These are phyloP conservation scores for Trypanosomatidae sp. DNA, from an alignment of 208 protist species.

Conservation along the genomic window DNA sequence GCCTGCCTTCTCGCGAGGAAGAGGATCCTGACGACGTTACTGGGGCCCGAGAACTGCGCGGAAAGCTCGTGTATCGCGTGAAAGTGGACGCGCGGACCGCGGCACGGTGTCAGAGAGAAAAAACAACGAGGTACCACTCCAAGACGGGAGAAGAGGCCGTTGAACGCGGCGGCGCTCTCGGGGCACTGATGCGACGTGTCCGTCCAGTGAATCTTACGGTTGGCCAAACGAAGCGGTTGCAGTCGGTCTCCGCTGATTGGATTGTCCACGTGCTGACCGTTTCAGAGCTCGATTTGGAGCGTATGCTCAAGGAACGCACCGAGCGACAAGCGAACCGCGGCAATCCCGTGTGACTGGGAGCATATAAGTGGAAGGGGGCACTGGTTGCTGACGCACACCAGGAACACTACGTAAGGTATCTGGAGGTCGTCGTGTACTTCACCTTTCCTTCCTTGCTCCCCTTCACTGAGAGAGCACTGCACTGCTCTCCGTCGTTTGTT, in stretches of 20 bases:
- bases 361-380: not conserved
- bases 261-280: slow-evolving; percentile 51
- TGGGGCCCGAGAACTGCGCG: slow-evolving; percentile 55
- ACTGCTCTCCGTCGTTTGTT: not conserved
- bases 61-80: slow-evolving; percentile 64
- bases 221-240: slow-evolving; percentile 40
- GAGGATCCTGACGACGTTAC: slow-evolving; percentile 63
- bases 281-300: slow-evolving; percentile 52
- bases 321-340: not conserved
- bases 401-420: not conserved
- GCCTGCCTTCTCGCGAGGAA: slow-evolving; percentile 17
- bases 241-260: slow-evolving; percentile 55
- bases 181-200: slow-evolving; percentile 39
- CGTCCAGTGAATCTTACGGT: slow-evolving; percentile 41
- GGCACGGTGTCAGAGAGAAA: slow-evolving; percentile 49
- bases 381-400: not conserved
- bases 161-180: slow-evolving; percentile 32
- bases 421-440: not conserved
- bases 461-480: not conserved
- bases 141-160: slow-evolving; percentile 18
- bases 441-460: not conserved
- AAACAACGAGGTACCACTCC: slow-evolving; percentile 30
- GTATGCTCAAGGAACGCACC: slow-evolving; percentile 21
- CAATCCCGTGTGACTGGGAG: not conserved
- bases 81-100: slow-evolving; percentile 53